phyloP scores from a whole-genome alignment of 148 eudicot genomes.

The Rhododendron ovatum region DNA sequence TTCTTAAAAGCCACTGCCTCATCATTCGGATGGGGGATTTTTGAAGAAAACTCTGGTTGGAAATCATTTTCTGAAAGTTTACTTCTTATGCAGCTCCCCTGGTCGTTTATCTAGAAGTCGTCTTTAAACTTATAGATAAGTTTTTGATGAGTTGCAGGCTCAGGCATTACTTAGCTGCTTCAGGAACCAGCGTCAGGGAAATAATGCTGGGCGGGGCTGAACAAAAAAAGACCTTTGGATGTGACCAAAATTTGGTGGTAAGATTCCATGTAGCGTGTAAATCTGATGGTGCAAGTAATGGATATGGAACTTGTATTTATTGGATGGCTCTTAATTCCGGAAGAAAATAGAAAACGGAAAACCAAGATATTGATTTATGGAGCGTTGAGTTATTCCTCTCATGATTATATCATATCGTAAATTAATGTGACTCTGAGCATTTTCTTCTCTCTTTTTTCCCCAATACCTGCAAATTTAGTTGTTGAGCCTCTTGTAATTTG shows the following conservation, averaged over 20 bases:
- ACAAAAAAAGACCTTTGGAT: not conserved
- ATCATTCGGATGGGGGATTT: not conserved
- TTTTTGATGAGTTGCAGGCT: constrained; percentile 35
- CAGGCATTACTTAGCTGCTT: constrained; percentile 50
- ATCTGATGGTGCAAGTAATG: constrained; percentile 18
- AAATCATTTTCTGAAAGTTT: not conserved
- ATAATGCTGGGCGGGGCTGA: constrained; percentile 46
- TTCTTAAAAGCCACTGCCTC: not conserved
- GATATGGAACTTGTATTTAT: constrained; percentile 1
- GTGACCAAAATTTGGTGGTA: not conserved
- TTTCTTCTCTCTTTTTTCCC: not conserved
- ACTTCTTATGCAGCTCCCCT: not conserved
- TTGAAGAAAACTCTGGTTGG: not conserved
- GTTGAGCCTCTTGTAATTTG: not conserved
- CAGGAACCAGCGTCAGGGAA: constrained; percentile 50
- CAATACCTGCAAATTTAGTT: not conserved
- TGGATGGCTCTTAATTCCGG: not conserved
- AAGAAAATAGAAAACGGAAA: not conserved
- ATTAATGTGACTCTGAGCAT: constrained; percentile 1
- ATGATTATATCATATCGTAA: not conserved
- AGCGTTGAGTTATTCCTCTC: not conserved
- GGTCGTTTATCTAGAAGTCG: not conserved
- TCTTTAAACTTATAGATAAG: not conserved
- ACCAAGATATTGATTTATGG: not conserved
- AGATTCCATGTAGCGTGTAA: constrained; percentile 3